Conservation (phyloP, 2,329 filamentous ascomycete genomes). For the Fusarium acutatum region DNA sequence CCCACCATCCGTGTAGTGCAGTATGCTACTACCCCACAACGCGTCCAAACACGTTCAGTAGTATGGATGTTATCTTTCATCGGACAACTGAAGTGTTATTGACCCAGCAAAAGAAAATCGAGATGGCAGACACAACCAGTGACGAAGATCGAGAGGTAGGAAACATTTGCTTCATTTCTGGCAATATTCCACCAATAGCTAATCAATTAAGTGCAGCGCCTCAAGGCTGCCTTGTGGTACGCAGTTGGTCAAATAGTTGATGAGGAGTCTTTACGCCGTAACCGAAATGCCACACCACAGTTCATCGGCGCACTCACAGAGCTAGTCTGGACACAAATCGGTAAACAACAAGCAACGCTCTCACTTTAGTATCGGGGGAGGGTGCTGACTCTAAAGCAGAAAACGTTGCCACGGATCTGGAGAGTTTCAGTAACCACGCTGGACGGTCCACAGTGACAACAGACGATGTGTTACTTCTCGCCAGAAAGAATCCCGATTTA, state of each 20-base stretch:
- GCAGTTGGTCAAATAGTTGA: conserved; percentile 89
- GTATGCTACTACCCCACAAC: conserved; percentile 26
- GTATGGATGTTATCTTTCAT: neutral
- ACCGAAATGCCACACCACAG: conserved; percentile 88
- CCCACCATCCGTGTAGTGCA: conserved; percentile 15
- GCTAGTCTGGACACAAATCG: conserved; percentile 86
- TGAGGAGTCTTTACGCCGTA: conserved; percentile 68
- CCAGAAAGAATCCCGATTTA: conserved; percentile 86
- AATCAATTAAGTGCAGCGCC: conserved; percentile 60
- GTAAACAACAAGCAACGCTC: conserved; percentile 51
- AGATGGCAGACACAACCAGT: conserved; percentile 46
- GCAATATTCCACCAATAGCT: neutral
- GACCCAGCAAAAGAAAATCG: neutral
- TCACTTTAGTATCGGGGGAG: neutral
- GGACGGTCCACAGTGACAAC: conserved; percentile 81
- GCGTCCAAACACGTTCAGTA: conserved; percentile 21
- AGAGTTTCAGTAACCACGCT: conserved; percentile 75
- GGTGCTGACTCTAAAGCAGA: conserved; percentile 48
- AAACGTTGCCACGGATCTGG: conserved; percentile 64
- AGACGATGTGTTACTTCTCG: conserved; percentile 87
- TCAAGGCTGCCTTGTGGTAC: conserved; percentile 88
- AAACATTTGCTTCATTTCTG: neutral
- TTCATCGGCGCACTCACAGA: conserved; percentile 89
- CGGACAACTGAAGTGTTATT: neutral
- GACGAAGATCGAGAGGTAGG: conserved; percentile 51